These are phyloP conservation scores for Fraxinus latifolia DNA, from an alignment of 305 asterid species.

Conservation along the genomic window DNA sequence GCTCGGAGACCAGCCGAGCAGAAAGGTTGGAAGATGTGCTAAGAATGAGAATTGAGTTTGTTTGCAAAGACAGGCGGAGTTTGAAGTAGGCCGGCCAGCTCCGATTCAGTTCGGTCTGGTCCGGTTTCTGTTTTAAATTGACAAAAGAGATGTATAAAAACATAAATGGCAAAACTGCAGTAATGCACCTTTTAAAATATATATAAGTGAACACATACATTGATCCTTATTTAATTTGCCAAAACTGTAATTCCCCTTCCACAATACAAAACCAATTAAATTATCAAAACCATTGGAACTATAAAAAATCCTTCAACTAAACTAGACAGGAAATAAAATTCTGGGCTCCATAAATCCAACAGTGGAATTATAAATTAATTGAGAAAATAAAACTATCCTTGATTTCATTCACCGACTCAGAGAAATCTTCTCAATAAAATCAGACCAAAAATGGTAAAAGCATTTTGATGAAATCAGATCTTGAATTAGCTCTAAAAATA, in stretches of 20 bases:
- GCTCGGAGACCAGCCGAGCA: not conserved
- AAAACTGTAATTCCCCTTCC: not conserved
- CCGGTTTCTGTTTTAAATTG: not conserved
- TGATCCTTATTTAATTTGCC: not conserved
- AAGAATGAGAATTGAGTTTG: not conserved
- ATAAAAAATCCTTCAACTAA: not conserved
- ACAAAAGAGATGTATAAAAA: not conserved
- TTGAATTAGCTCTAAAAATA: not conserved
- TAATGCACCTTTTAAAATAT: not conserved
- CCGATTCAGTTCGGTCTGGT: not conserved
- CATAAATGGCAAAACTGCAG: not conserved
- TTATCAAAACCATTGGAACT: not conserved
- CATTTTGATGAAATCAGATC: not conserved
- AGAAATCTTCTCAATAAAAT: not conserved
- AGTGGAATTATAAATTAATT: not conserved
- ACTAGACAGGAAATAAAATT: not conserved
- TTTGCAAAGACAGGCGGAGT: not conserved
- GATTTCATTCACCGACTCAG: not conserved
- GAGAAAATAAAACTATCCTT: not conserved
- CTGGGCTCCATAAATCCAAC: not conserved
- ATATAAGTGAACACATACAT: not conserved
- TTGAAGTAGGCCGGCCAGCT: not conserved
- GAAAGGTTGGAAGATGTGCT: not conserved
- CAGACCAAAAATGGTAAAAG: not conserved
- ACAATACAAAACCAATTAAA: not conserved